These are phyloP conservation scores for Populus tomentosa DNA, from an alignment of 441 rosid species.

Conservation along the genomic window DNA sequence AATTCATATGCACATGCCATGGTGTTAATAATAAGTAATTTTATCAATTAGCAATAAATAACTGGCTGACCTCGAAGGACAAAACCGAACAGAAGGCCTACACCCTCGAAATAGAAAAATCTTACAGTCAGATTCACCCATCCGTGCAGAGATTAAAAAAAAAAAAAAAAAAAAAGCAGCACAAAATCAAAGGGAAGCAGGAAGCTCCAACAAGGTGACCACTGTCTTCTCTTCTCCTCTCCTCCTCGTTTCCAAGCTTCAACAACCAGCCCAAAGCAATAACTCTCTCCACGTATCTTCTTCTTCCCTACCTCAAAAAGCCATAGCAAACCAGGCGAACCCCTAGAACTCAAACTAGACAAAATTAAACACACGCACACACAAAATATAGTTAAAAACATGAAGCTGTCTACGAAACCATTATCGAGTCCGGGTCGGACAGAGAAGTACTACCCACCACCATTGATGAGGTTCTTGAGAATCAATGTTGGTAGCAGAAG, in stretches of 20 bases:
- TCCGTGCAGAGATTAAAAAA: conserved; percentile 36
- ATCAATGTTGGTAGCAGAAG: conserved; percentile 62
- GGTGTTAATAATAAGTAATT: not conserved
- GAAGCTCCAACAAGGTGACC: not conserved
- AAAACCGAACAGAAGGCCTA: not conserved
- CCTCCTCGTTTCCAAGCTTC: not conserved
- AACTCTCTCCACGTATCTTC: not conserved
- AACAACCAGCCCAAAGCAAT: not conserved
- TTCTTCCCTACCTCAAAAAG: not conserved
- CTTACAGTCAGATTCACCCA: conserved; percentile 34
- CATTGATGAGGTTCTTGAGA: conserved; percentile 71
- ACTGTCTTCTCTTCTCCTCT: not conserved
- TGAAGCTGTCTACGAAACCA: conserved; percentile 57
- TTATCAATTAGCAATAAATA: not conserved
- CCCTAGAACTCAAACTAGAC: not conserved
- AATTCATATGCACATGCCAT: too few relatives aligned
- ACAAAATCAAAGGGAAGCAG: not conserved
- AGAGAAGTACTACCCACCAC: conserved; percentile 77
- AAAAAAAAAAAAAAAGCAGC: not conserved
- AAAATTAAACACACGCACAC: not conserved
- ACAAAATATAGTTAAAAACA: not conserved
- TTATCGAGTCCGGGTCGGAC: conserved; percentile 84
- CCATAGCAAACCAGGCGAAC: not conserved
- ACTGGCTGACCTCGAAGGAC: not conserved
- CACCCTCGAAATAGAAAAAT: conserved; percentile 15